Percentiles rank a stretch among this genome's conserved stretches.
Evolutionary conservation across 2,329 filamentous ascomycete genomes (phyloP).

Genomic region (Penicillium sp.): DNA sequence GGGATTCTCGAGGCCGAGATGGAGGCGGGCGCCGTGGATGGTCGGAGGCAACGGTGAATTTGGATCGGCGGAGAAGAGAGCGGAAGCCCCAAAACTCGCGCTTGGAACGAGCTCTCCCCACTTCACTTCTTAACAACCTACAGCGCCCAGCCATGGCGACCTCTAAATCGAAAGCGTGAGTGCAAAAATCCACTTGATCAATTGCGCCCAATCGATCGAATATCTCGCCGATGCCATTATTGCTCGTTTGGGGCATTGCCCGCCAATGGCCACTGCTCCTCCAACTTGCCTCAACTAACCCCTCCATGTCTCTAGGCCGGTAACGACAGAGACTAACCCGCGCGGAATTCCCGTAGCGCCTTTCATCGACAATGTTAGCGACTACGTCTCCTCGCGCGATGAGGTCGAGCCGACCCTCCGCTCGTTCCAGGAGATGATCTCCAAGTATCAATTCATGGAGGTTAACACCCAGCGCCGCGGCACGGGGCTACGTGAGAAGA

Average conservation of each 20-base stretch:
- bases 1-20: not conserved
- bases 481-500: conserved; percentile 84
- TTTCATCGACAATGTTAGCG: conserved; percentile 52
- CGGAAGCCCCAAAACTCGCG: conserved; percentile 29
- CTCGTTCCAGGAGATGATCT: conserved; percentile 58
- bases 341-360: conserved; percentile 53
- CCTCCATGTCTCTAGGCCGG: conserved; percentile 26
- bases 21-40: not conserved
- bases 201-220: not conserved
- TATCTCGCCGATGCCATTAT: not conserved
- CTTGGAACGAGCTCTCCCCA: conserved; percentile 29
- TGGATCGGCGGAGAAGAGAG: conserved; percentile 19
- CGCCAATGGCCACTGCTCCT: conserved; percentile 3
- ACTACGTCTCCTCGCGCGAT: conserved; percentile 51
- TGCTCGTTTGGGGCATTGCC: not conserved
- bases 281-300: conserved; percentile 21
- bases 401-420: conserved; percentile 52
- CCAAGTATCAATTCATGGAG: conserved; percentile 99
- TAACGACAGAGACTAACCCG: conserved; percentile 44
- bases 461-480: conserved; percentile 85
- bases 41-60: not conserved
- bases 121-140: conserved; percentile 20
- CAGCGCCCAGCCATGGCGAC: conserved; percentile 37
- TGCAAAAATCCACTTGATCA: conserved; percentile 1
- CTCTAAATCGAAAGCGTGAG: conserved; percentile 34